These are phyloP conservation scores for Zostera marina DNA, from an alignment of 116 monocot genomes.

Conservation along the genomic window DNA sequence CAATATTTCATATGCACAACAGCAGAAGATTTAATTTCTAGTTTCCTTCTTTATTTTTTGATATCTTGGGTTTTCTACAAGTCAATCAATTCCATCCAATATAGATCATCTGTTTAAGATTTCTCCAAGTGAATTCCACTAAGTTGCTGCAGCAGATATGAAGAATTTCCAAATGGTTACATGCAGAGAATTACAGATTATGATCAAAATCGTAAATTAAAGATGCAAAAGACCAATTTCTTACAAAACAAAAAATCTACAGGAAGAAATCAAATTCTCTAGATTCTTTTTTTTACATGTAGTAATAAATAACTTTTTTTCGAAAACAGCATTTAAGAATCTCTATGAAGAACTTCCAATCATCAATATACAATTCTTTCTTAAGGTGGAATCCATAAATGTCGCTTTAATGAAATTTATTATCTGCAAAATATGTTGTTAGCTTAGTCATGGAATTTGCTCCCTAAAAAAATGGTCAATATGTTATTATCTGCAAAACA, in stretches of 20 bases:
- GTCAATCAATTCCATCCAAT: too few relatives aligned
- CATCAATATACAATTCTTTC: constrained; percentile 63
- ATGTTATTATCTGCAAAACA: constrained; percentile 42
- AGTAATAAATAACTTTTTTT: not conserved
- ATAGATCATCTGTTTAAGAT: too few relatives aligned
- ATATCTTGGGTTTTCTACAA: not conserved
- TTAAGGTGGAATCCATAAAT: constrained; percentile 51
- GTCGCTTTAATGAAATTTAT: constrained; percentile 53
- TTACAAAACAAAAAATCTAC: not conserved
- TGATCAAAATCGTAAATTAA: not conserved
- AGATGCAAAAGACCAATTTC: not conserved
- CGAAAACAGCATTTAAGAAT: not conserved
- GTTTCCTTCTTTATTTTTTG: not conserved
- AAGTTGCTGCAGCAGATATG: too few relatives aligned
- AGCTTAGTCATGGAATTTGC: too few relatives aligned
- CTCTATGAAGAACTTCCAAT: constrained; percentile 15
- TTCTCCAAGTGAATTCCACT: too few relatives aligned
- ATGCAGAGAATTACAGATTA: too few relatives aligned
- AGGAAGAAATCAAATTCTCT: not conserved
- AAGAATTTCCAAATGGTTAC: too few relatives aligned
- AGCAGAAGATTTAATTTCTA: not conserved
- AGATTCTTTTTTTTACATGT: not conserved
- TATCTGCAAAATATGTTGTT: constrained; percentile 29
- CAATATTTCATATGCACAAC: not conserved
- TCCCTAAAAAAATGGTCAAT: too few relatives aligned